Base-by-base conservation (phyloP, 106 monocot genomes). In the Allium sativum region DNA sequence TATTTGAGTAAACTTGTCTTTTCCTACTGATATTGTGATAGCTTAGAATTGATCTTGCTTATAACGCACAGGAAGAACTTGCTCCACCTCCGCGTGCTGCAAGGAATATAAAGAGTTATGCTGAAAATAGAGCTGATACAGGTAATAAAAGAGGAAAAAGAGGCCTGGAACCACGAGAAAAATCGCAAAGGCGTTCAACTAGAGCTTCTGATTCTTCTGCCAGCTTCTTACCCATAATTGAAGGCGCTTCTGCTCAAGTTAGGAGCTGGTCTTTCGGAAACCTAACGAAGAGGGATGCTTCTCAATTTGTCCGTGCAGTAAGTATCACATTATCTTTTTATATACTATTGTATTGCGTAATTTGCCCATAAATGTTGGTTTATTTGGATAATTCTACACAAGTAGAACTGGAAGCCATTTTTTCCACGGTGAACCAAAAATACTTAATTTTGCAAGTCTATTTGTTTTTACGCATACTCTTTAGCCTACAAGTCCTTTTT, bases 31-130 rank as follows among this genome's bases (percentile, higher is more conserved):
- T 31, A 31, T 31, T 31, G 5, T 31, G 31, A 31, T 31, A 31
- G 31, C 2, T 31, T 31, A 5, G 31, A 12, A 18, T 50, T 47
- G 47, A 62, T 62, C 45, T 62, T 62, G 20, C 14, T 48, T 46
- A 47, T 62, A 45, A 43, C 21, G n/a, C 70, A 1, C 51, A 98
- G 96, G 91, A 88, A 71, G 79, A 69, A 60, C 82, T 98, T 67
- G 96, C 96, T 61, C 96, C 96, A 50, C 91, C 96, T 61, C 96
- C 96, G 45, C 91, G 96, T 72, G 87, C 96, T 73, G 96, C 96
- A 58, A 82, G 87, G 68, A 98, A 80, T 70, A 88, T 68, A 21
- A 91, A 85, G 70, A 98, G 92, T 59, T 98, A 98, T 85, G 96
- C 81, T 31, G 96, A 98, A 78, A 76, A 58, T 48, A 79, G 69